Evolutionary conservation across 768 basidiomycete genomes (phyloP), one percentile per base, ranked within the genome.

Genomic region (Tylopilus intermedius): DNA sequence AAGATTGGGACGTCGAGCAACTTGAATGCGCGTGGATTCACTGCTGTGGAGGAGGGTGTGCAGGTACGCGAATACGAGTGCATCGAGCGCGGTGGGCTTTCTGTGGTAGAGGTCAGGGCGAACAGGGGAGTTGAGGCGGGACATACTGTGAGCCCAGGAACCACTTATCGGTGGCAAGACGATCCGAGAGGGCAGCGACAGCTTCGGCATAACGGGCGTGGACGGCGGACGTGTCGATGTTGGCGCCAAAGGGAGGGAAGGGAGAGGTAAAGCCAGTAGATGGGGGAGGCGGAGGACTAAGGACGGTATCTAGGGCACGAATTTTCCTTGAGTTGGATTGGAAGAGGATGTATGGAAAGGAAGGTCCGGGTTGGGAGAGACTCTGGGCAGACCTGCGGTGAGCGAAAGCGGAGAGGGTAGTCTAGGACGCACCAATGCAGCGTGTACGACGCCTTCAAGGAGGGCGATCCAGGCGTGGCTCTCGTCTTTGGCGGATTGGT

Each of bases 381-480:
- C 76, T 66, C 83, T 86, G 3, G 45, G 6, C n/a, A 18, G 38
- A 47, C 1, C 8, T 18, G 41, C 14, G 39, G 41, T 58, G 44
- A 59, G 54, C 30, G 51, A 55, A 8, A n/a, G n/a, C 32, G 58
- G 38, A 18, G 13, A 30, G 30, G 3, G 26, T 11, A 30, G 14
- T 21, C 50, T 43, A 30, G 55, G 11, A 72, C 80, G 49, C 57
- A 90, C 83, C 69, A 93, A 66, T 11, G 87, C 85, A 57, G 86
- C 84, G 65, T 90, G 90, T 7, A 93, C 80, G 43, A 78, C 72
- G 33, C 83, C 83, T 66, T 93, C 88, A 38, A 93, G 78, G 30
- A 93, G 75, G 2, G 87, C 73, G 24, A 90, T 79, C 90, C 90
- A 93, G 1, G 90, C 90, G 40, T 82, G 77, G 59, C 87, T 87